Conservation (phyloP, 257 asterid species). For the Ehretia macrophylla region DNA sequence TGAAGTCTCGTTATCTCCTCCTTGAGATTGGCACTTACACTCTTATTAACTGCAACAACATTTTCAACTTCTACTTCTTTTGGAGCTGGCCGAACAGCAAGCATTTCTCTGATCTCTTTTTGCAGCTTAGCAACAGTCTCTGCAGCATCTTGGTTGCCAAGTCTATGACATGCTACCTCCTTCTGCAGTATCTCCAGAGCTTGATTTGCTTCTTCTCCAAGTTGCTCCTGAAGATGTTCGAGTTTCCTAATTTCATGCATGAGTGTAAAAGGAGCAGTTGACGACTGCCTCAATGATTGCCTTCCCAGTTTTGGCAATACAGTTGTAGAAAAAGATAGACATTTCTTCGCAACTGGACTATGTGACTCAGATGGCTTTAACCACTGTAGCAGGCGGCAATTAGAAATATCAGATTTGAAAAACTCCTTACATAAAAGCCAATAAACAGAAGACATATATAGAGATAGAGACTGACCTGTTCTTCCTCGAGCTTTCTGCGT, state of each 20-base stretch:
- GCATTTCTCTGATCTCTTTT: conserved; percentile 83
- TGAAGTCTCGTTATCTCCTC: conserved; percentile 94
- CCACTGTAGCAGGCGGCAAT: conserved; percentile 29
- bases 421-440: neutral
- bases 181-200: conserved; percentile 93
- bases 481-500: conserved; percentile 69
- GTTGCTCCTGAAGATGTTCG: conserved; percentile 94
- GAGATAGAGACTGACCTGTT: conserved; percentile 42
- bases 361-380: conserved; percentile 42
- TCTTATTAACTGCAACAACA: conserved; percentile 61
- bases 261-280: conserved; percentile 81
- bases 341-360: conserved; percentile 62
- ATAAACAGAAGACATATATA: neutral
- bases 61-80: conserved; percentile 57
- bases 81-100: conserved; percentile 38
- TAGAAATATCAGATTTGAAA: conserved; percentile 2
- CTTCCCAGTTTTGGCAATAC: conserved; percentile 28
- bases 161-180: conserved; percentile 91
- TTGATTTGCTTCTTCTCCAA: conserved; percentile 87
- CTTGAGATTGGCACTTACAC: conserved; percentile 88
- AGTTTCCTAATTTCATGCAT: conserved; percentile 93
- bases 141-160: conserved; percentile 96
- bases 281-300: conserved; percentile 82
- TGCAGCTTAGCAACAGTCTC: conserved; percentile 92
- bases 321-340: conserved; percentile 78